Percentiles rank a stretch among this genome's conserved stretches.
phyloP scores from a whole-genome alignment of 1,284 basidiomycete species.

The Hemileia vastatrix region DNA sequence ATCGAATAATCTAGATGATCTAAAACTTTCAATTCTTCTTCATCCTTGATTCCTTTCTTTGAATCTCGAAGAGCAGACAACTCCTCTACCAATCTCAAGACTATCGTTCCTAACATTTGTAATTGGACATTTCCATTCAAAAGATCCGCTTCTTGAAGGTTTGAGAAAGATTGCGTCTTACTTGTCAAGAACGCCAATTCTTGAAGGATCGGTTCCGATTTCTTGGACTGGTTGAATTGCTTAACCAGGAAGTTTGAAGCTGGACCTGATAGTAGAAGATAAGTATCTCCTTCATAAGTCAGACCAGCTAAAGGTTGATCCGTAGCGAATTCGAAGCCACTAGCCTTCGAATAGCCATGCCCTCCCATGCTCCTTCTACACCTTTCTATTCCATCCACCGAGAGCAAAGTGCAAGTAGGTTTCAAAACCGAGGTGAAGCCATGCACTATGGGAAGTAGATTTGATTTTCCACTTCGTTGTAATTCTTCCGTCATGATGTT shows the following conservation, averaged over 20 bases:
- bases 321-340: constrained; percentile 33
- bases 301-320: constrained; percentile 35
- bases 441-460: constrained; percentile 31
- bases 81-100: too few relatives aligned
- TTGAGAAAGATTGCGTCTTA: too few relatives aligned
- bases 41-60: too few relatives aligned
- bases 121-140: too few relatives aligned
- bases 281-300: constrained; percentile 36
- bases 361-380: constrained; percentile 34
- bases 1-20: too few relatives aligned
- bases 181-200: too few relatives aligned
- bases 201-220: constrained; percentile 10
- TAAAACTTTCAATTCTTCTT: too few relatives aligned
- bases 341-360: constrained; percentile 31
- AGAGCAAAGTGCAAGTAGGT: constrained; percentile 31
- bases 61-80: too few relatives aligned
- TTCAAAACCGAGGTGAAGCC: constrained; percentile 36
- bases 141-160: too few relatives aligned
- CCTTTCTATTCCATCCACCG: constrained; percentile 29
- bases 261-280: constrained; percentile 33
- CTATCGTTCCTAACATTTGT: too few relatives aligned
- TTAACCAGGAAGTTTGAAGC: constrained; percentile 34
- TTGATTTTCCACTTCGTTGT: constrained; percentile 24
- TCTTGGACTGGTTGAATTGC: constrained; percentile 26
- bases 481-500: constrained; percentile 30